Evolutionary conservation across 1,284 basidiomycete species (phyloP), one percentile per base, ranked within the genome.

Genomic region (Singerocomus rubriflavus): DNA sequence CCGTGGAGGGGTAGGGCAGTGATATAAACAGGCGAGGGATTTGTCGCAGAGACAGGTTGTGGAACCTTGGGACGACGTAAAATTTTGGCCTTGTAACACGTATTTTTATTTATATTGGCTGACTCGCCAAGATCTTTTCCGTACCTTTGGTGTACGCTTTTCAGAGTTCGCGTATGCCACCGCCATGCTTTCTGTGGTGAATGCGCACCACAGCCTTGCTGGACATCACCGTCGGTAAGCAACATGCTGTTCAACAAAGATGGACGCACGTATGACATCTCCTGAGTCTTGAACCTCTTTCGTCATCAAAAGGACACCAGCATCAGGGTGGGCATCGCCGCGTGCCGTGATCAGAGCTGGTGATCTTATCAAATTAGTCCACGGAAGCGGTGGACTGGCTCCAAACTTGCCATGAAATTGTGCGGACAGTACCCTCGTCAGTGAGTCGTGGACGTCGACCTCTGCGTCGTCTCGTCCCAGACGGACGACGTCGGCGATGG

Each of bases 161-260:
- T 62, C 59, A 36, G 79, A 74, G 21, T 82, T 80, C 8, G 78
- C 77, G 57, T 84, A 87, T 32, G 77, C 87, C 45, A 90, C 72
- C 0, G 87, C 85, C 86, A 91, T 89, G 63, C 84, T 87, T 29
- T 80, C 72, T n/a, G 88, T 84, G 10, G 88, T 90, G 69, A 91
- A 91, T 33, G 81, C 85, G 62, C 88, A 89, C 84, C 85, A 90
- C 32, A 89, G 65, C 33, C 84, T 79, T 26, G 76, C 86, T 84
- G 50, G 21, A 45, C 5, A 40, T 42, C n/a, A 30, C 33, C n/a
- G 5, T 61, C 17, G 41, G 41, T 8, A 27, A 42, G 38, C 35
- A 17, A 10, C n/a, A 5, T 25, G 38, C 9, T 30, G 16, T 17
- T 32, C 13, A 12, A 32, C 8, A 11, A 14, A 30, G 13, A 14